Conservation (phyloP, 305 asterid species). For the Fraxinus floribunda region DNA sequence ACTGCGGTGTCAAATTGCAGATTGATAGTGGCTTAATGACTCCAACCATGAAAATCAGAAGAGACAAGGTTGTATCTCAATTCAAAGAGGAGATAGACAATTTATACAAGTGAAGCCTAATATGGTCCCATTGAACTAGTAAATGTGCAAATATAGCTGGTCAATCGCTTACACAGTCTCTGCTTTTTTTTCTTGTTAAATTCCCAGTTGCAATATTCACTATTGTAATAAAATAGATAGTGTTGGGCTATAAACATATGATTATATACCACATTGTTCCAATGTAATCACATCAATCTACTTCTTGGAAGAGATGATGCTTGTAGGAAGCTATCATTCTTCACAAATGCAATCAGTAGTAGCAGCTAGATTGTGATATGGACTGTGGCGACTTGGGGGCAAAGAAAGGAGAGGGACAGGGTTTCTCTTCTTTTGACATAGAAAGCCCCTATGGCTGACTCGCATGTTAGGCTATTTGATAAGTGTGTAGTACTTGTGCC, state of each 20-base stretch:
- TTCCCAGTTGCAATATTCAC: background rate
- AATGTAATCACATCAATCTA: background rate
- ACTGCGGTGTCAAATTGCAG: slow-evolving; percentile 37
- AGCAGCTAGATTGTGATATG: background rate
- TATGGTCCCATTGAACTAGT: background rate
- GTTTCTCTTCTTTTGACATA: background rate
- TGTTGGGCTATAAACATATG: background rate
- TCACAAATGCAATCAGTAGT: background rate
- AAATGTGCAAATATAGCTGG: background rate
- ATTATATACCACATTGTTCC: background rate
- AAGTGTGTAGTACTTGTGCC: background rate
- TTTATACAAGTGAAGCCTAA: slow-evolving; percentile 43
- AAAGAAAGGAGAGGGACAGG: background rate
- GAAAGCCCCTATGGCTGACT: background rate
- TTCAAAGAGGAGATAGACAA: slow-evolving; percentile 65
- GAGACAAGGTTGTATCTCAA: slow-evolving; percentile 61
- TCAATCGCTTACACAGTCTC: background rate
- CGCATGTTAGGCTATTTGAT: background rate
- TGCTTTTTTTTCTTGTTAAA: slow-evolving; percentile 12
- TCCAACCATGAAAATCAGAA: slow-evolving; percentile 88
- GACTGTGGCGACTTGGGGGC: background rate
- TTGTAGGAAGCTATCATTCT: background rate
- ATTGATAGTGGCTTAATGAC: slow-evolving; percentile 85
- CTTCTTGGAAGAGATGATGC: background rate
- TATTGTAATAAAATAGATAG: background rate